Evolutionary conservation across 2,329 filamentous ascomycete genomes (phyloP), one percentile per base, ranked within the genome.

Genomic region (Claviceps sp.): DNA sequence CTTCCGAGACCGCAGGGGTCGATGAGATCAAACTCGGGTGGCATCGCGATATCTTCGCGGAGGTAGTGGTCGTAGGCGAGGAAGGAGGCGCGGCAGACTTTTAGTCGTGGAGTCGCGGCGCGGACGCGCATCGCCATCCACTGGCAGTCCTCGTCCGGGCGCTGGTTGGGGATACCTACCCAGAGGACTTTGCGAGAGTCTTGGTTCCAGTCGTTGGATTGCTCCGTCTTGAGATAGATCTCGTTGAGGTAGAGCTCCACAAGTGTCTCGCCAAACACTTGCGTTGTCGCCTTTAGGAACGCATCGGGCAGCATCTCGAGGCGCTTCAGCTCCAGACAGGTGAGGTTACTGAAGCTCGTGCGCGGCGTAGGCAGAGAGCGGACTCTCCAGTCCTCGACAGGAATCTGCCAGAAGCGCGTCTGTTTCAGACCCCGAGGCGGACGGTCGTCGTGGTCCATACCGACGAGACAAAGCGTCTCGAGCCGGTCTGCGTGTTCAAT

Each of bases 391-490:
- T 72, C 68, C 11, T 67, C 64, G 24, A 65, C 51, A 0, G 63
- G 60, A 51, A 64, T 60, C 54, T 70, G 63, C 57, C 63, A 65
- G 46, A 61, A 59, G 46, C 63, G 66, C 16, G 70, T 70, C 52
- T 67, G 64, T 57, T 68, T 71, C 41, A 72, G 51, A 2, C 63
- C 62, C 22, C 64, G 59, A 2, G 65, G 67, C 0, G 64, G 65
- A 26, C 64, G 64, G 38, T 68, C 66, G 24, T 71, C 67, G 18
- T 68, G 62, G 53, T 73, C 69, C 55, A 70, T 63, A n/a, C 73
- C 72, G 11, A 73, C 65, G 16, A 78, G 56, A 53, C 73, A 76
- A 18, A 78, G 61, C 45, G 68, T 76, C 55, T 70, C 63, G 13
- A 78, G 66, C 8, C 63, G 59, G 24, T 62, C 60, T 0, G 75